Evolutionary conservation across 129 eudicot species (phyloP).

Genomic region (Gnaphalium uliginosum): DNA sequence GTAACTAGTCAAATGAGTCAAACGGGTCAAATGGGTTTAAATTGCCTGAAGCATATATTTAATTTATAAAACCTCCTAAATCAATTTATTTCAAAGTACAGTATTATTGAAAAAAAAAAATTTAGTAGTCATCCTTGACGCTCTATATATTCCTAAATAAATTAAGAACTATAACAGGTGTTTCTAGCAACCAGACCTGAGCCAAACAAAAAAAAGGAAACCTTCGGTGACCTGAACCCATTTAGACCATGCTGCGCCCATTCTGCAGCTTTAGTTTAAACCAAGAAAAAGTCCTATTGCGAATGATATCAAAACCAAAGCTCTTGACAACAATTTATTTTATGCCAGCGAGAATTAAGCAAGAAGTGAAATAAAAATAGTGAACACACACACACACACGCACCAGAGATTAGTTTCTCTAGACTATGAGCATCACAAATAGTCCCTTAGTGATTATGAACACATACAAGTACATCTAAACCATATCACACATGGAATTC

Average conservation of each 20-base stretch:
- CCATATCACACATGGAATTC: neutral
- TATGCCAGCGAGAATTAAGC: too few species aligned
- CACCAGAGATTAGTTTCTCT: neutral
- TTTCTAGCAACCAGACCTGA: too few species aligned
- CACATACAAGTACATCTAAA: neutral
- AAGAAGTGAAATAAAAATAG: neutral
- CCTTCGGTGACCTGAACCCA: neutral
- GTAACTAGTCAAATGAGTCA: neutral
- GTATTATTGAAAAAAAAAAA: too few species aligned
- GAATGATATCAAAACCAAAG: neutral
- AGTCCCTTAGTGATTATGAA: slow-evolving; percentile 8
- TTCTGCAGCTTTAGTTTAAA: neutral
- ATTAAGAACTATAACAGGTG: too few species aligned
- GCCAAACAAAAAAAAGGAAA: too few species aligned
- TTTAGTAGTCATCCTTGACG: too few species aligned
- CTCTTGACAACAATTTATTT: too few species aligned
- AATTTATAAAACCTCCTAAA: neutral
- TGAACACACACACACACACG: neutral
- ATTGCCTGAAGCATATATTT: neutral
- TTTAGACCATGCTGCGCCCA: neutral
- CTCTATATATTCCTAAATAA: too few species aligned
- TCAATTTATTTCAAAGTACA: neutral
- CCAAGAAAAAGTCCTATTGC: neutral
- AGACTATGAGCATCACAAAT: slow-evolving; percentile 13
- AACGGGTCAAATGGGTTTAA: neutral